Conservation (phyloP, 108 stramenopile species). For the Cyclotella kingstonii region DNA sequence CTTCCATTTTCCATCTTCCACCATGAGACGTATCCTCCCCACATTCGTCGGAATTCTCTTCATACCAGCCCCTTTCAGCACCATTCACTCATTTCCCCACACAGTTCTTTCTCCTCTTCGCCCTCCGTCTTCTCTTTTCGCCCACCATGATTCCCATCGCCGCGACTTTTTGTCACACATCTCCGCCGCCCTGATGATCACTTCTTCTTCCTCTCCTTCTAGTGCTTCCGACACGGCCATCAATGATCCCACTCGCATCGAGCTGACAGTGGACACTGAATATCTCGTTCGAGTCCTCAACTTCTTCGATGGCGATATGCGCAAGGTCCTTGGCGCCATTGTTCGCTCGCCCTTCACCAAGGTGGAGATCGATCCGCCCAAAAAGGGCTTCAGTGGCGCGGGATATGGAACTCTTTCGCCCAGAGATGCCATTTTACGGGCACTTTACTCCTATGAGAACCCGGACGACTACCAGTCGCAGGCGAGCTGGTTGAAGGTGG, state of each 20-base stretch:
- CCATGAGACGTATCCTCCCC: too few relatives aligned
- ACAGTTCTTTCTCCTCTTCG: too few relatives aligned
- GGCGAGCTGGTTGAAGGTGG: conserved; percentile 44
- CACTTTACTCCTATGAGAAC: conserved; percentile 22
- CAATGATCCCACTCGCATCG: conserved; percentile 25
- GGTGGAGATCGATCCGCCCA: conserved; percentile 33
- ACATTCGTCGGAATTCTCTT: too few relatives aligned
- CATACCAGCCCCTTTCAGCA: too few relatives aligned
- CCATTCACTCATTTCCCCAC: too few relatives aligned
- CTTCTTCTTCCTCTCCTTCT: too few relatives aligned
- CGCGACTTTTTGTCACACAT: too few relatives aligned
- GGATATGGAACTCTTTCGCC: neutral
- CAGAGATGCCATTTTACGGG: conserved; percentile 39
- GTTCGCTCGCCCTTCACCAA: conserved; percentile 21
- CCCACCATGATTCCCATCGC: too few relatives aligned
- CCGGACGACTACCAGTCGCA: conserved; percentile 21
- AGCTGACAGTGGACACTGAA: conserved; percentile 34
- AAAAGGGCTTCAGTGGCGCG: neutral
- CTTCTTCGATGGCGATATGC: conserved; percentile 45
- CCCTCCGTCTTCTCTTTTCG: too few relatives aligned
- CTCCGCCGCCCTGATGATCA: too few relatives aligned
- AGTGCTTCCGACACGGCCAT: neutral
- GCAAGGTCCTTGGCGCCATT: conserved; percentile 30
- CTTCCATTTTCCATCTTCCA: too few relatives aligned
- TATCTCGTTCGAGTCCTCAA: conserved; percentile 34